Evolutionary conservation across 2,329 filamentous ascomycete genomes (phyloP).

Genomic region (Pseudocercospora fuligena): DNA sequence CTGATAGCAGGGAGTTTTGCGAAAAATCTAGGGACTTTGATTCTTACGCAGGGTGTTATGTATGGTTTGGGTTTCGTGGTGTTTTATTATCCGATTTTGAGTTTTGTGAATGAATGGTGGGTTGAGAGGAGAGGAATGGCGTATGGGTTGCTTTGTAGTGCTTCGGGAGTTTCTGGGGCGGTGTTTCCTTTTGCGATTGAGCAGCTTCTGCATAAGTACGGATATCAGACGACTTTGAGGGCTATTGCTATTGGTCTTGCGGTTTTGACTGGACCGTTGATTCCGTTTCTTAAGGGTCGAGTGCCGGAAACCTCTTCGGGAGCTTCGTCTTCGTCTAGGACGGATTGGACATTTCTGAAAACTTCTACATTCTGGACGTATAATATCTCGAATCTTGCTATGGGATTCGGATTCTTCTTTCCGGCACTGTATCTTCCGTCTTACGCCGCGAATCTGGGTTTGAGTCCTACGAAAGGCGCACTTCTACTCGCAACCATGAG

Average conservation of each 20-base stretch:
- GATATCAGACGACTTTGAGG: slow-evolving; percentile 34
- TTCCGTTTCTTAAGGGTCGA: slow-evolving; percentile 42
- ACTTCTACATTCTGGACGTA: slow-evolving; percentile 41
- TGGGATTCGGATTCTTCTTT: slow-evolving; percentile 48
- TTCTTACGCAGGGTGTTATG: slow-evolving; percentile 65
- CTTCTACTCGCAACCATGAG: slow-evolving; percentile 45
- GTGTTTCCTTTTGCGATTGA: slow-evolving; percentile 33
- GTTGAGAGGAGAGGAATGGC: slow-evolving; percentile 34
- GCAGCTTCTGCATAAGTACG: slow-evolving; percentile 30
- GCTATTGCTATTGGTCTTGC: slow-evolving; percentile 32
- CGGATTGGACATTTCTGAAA: slow-evolving; percentile 41
- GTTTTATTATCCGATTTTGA: slow-evolving; percentile 38
- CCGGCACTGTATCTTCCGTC: slow-evolving; percentile 47
- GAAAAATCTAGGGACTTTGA: slow-evolving; percentile 58
- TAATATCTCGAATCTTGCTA: slow-evolving; percentile 43
- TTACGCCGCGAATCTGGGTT: slow-evolving; percentile 40
- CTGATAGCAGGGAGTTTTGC: slow-evolving; percentile 50
- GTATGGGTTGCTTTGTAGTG: slow-evolving; percentile 34
- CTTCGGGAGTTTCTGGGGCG: slow-evolving; percentile 34
- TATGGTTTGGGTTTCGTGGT: slow-evolving; percentile 63
- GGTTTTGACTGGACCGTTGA: slow-evolving; percentile 40
- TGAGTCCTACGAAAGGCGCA: slow-evolving; percentile 34
- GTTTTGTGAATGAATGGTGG: slow-evolving; percentile 40
- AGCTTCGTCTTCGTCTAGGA: slow-evolving; percentile 12
- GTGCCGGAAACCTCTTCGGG: slow-evolving; percentile 31